A percentile compares a stretch with the other conserved stretches of the same genome.
Conservation (phyloP, 1,284 basidiomycete species). For the Cystobasidiaceae sp. region DNA sequence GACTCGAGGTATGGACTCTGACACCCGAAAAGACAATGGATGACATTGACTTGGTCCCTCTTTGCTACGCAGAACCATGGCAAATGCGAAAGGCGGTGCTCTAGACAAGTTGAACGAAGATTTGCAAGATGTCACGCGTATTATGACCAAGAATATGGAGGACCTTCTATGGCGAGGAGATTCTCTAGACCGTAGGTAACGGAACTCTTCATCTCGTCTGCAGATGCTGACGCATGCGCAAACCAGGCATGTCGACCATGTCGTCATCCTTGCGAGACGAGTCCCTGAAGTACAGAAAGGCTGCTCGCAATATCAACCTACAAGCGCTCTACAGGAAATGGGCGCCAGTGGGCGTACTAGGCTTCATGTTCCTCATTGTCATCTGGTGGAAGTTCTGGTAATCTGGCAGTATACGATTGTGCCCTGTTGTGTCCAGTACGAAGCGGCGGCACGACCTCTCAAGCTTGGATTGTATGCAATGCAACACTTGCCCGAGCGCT, state of each 20-base stretch:
- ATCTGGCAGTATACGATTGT: not conserved
- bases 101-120: slow-evolving; percentile 91
- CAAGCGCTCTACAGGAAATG: slow-evolving; percentile 92
- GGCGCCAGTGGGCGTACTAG: slow-evolving; percentile 78
- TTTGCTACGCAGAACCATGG: slow-evolving; percentile 14
- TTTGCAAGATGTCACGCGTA: slow-evolving; percentile 91
- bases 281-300: slow-evolving; percentile 95
- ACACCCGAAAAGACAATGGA: slow-evolving; percentile 46
- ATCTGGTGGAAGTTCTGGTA: slow-evolving; percentile 80
- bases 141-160: slow-evolving; percentile 99
- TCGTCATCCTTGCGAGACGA: slow-evolving; percentile 96
- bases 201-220: slow-evolving; percentile 13
- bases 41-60: slow-evolving; percentile 37
- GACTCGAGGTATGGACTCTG: slow-evolving; percentile 56
- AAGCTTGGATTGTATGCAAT: too few relatives aligned
- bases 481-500: too few relatives aligned
- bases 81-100: slow-evolving; percentile 38
- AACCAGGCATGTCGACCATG: slow-evolving; percentile 86
- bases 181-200: slow-evolving; percentile 71
- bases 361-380: slow-evolving; percentile 73
- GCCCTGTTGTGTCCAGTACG: too few relatives aligned
- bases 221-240: not conserved
- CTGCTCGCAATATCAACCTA: slow-evolving; percentile 88
- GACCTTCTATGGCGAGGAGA: slow-evolving; percentile 96
- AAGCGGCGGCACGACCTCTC: too few relatives aligned